These are phyloP conservation scores for Quercus bicolor DNA, from an alignment of 306 rosid species.

Conservation along the genomic window DNA sequence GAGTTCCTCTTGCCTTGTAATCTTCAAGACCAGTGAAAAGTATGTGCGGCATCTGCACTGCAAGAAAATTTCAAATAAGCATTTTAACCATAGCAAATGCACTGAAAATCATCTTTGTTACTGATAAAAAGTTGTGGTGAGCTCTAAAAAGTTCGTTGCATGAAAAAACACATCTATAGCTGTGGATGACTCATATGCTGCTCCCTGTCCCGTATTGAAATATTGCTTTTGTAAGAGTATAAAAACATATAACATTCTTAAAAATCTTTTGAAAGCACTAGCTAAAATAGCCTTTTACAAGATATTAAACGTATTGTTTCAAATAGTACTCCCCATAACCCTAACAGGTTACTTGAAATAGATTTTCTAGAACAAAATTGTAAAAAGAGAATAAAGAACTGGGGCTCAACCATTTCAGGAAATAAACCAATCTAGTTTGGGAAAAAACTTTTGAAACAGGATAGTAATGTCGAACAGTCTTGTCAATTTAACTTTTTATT, in stretches of 20 bases:
- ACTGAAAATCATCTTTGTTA: not conserved
- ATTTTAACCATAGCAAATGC: not conserved
- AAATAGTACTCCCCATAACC: not conserved
- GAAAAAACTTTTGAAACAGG: not conserved
- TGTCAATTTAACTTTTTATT: too few species aligned
- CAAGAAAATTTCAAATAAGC: constrained; percentile 28
- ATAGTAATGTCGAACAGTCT: too few species aligned
- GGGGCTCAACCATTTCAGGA: not conserved
- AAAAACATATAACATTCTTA: not conserved
- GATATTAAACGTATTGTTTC: not conserved
- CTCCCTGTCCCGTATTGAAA: not conserved
- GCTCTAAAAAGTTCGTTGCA: not conserved
- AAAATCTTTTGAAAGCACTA: not conserved
- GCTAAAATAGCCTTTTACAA: not conserved
- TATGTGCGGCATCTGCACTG: constrained; percentile 83
- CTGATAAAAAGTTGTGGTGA: not conserved
- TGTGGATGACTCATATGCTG: not conserved
- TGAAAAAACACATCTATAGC: not conserved
- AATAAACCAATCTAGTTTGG: not conserved
- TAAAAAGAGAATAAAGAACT: not conserved
- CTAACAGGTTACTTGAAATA: not conserved
- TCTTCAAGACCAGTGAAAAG: constrained; percentile 88
- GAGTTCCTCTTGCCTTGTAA: constrained; percentile 93
- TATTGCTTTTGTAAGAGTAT: not conserved
- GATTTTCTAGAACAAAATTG: not conserved